These are phyloP conservation scores for Thuja plicata DNA, from an alignment of 83 land plant genomes.

Conservation along the genomic window DNA sequence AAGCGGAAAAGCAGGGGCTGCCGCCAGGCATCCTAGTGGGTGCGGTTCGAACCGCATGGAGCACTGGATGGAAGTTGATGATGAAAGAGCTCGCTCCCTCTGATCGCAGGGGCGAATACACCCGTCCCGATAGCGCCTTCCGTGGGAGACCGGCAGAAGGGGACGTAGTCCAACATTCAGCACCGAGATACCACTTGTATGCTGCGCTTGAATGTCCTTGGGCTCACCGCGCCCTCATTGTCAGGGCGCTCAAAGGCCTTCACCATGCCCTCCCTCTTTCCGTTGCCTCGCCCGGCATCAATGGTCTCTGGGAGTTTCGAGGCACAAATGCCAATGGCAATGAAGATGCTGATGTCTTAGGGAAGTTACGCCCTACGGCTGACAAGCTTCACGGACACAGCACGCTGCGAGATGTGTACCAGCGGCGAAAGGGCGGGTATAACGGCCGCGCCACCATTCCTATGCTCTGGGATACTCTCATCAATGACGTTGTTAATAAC, in stretches of 20 bases:
- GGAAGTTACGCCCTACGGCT: constrained; percentile 18
- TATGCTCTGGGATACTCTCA: constrained; percentile 81
- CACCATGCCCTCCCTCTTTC: constrained; percentile 66
- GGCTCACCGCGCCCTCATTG: constrained; percentile 91
- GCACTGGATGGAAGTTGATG: constrained; percentile 79
- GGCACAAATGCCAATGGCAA: background rate
- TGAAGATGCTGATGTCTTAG: background rate
- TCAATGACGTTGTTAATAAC: constrained; percentile 73
- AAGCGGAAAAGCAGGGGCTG: constrained; percentile 28
- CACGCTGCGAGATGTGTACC: constrained; percentile 76
- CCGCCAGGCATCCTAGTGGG: constrained; percentile 79
- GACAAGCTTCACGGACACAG: constrained; percentile 60
- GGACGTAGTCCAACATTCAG: background rate
- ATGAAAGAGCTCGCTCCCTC: constrained; percentile 97
- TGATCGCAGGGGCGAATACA: constrained; percentile 52
- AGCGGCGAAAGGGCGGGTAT: constrained; percentile 58
- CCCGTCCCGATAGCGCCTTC: constrained; percentile 70
- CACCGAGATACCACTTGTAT: constrained; percentile 74
- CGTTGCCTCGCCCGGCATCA: constrained; percentile 60
- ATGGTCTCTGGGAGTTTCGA: constrained; percentile 80
- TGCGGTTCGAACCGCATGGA: constrained; percentile 74
- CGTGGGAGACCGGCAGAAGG: constrained; percentile 25
- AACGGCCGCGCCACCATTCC: constrained; percentile 87
- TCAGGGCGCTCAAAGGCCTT: constrained; percentile 75
- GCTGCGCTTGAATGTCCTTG: constrained; percentile 90